phyloP scores from a whole-genome alignment of 208 protist genomes.

The Leishmania turanica region DNA sequence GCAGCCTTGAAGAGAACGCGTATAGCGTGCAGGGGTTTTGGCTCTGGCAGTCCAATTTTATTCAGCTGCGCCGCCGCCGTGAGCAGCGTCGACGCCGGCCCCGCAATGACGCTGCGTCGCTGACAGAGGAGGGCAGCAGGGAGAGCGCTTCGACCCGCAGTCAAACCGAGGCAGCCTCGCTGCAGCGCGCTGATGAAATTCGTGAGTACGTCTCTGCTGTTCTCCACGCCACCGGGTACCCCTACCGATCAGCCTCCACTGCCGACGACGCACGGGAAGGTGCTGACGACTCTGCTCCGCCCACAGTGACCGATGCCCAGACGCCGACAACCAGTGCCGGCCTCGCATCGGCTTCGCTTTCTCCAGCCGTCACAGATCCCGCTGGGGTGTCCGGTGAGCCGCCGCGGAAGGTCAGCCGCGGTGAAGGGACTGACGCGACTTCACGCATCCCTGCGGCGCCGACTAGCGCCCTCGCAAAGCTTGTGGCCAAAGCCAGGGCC shows the following conservation, averaged over 20 bases:
- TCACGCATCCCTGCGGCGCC: slow-evolving; percentile 8
- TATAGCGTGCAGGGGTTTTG: slow-evolving; percentile 39
- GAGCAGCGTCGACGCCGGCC: slow-evolving; percentile 25
- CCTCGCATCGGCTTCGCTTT: neutral
- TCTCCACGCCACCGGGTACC: slow-evolving; percentile 37
- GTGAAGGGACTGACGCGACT: neutral
- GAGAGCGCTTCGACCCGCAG: neutral
- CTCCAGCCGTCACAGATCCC: neutral
- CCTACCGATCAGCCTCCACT: slow-evolving; percentile 10
- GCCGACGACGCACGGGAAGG: neutral
- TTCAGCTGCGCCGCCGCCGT: slow-evolving; percentile 29
- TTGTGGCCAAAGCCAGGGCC: slow-evolving; percentile 56
- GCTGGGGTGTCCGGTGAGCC: neutral
- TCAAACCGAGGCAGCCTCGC: slow-evolving; percentile 1
- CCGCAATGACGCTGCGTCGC: slow-evolving; percentile 6
- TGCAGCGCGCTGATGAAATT: slow-evolving; percentile 28
- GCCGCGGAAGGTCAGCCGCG: slow-evolving; percentile 9
- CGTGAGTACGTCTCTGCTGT: slow-evolving; percentile 24
- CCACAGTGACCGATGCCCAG: neutral
- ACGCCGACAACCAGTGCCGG: neutral
- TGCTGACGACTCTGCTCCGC: neutral
- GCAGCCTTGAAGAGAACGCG: slow-evolving; percentile 35
- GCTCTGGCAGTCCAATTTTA: slow-evolving; percentile 35
- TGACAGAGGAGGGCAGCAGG: neutral
- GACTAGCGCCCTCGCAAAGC: slow-evolving; percentile 47